Conservation (phyloP, 768 basidiomycete species). For the Termitomyces eurrhizus region DNA sequence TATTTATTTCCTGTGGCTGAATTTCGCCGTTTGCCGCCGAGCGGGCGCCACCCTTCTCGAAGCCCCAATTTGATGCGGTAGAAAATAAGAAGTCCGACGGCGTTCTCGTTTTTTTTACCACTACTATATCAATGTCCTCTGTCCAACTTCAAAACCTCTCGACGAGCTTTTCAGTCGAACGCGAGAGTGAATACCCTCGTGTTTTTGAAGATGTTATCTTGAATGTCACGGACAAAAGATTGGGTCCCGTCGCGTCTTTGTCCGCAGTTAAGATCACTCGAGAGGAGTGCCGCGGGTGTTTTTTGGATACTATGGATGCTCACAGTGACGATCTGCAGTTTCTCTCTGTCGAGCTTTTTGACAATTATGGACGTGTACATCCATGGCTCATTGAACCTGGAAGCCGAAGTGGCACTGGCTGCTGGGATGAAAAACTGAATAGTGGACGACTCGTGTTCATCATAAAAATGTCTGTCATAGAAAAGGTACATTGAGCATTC, state of each 20-base stretch:
- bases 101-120: neutral
- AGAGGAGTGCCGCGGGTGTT: slow-evolving; percentile 4
- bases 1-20: no score
- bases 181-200: slow-evolving; percentile 5
- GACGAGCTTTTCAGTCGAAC: neutral
- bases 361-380: slow-evolving; percentile 22
- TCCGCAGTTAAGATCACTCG: slow-evolving; percentile 8
- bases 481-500: slow-evolving; percentile 11
- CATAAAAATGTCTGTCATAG: slow-evolving; percentile 18
- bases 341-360: slow-evolving; percentile 26
- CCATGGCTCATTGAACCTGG: slow-evolving; percentile 20
- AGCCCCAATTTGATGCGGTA: neutral
- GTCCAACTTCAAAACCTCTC: neutral
- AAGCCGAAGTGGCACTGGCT: slow-evolving; percentile 25
- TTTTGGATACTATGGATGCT: slow-evolving; percentile 24
- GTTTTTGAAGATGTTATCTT: neutral
- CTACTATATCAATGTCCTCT: neutral
- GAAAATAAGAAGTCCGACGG: neutral
- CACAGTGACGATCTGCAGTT: slow-evolving; percentile 25
- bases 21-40: no score
- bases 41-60: no score
- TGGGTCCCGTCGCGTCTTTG: slow-evolving; percentile 3
- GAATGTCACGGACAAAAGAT: slow-evolving; percentile 2
- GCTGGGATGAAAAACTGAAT: slow-evolving; percentile 26
- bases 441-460: slow-evolving; percentile 25